Base-by-base conservation (phyloP, 352 stramenopile genomes). In the Pythium aquatile region DNA sequence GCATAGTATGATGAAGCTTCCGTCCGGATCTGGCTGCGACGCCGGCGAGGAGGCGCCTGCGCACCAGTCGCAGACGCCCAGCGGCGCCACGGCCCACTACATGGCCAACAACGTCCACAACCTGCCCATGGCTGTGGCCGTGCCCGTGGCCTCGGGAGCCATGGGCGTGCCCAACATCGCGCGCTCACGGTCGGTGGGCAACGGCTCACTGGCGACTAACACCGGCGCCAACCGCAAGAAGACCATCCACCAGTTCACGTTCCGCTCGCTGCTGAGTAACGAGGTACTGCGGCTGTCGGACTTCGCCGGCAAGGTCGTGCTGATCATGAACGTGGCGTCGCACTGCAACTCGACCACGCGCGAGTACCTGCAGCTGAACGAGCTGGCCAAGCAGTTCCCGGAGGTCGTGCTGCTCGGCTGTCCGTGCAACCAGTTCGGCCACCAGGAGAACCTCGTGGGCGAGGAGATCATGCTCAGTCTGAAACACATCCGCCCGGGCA, bases 261-360 rank as follows among this genome's bases (percentile, higher is more conserved):
- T 92, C 73, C 81, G 81, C 54, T 81, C 76, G 60, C 78, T 92
- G 57, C 77, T 72, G 5, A 78, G 74, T 40, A 80, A 73, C 55
- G 77, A 86, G 5, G 79, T 85, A 55, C 75, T 92, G 29, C 83
- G 81, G 5, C 75, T 92, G 53, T 74, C 79, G 2, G 83, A 92
- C 65, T 92, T 76, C 59, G 71, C 72, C 13, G 81, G 81, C 58
- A 90, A 90, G 62, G 47, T 77, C 7, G 68, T 90, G 44, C 67
- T 93, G 26, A 78, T 93, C 40, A 79, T 90, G 59, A 93, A 93
- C 65, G 83, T 93, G 28, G 83, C 83, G 63, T 93, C 83, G 58
- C 83, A 93, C 61, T 93, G 83, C 62, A 93, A 90, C 66, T 90
- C 83, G 37, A 93, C 83, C 16, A 78, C 75, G 53, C 89, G 88